Evolutionary conservation across 805 yeast species (phyloP).

Genomic region (Ogataea thermomethanolica): DNA sequence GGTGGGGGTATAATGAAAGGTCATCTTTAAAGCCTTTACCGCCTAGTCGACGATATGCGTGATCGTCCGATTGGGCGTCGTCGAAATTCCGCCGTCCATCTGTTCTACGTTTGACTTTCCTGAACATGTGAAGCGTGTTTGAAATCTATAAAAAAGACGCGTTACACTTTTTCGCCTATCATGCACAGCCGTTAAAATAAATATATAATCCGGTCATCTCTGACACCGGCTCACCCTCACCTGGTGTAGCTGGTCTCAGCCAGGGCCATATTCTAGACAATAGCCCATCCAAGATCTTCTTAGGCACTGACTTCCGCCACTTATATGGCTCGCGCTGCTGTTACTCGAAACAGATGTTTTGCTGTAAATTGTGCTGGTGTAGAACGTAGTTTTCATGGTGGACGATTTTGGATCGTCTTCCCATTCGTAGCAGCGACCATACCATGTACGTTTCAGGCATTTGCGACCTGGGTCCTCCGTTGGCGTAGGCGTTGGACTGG

Average conservation of each 20-base stretch:
- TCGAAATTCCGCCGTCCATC: conserved; percentile 68
- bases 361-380: conserved; percentile 7
- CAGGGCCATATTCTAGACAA: conserved; percentile 20
- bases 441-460: conserved; percentile 61
- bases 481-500: conserved; percentile 21
- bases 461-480: conserved; percentile 35
- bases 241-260: not conserved
- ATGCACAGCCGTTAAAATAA: conserved; percentile 5
- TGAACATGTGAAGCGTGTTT: conserved; percentile 46
- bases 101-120: conserved; percentile 71
- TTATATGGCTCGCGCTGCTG: conserved; percentile 2
- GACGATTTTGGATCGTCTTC: conserved; percentile 25
- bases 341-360: conserved; percentile 1
- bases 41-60: conserved; percentile 22
- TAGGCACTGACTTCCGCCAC: conserved; percentile 12
- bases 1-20: conserved; percentile 40
- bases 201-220: not conserved
- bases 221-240: no score
- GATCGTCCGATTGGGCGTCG: conserved; percentile 30
- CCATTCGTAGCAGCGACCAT: conserved; percentile 47
- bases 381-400: conserved; percentile 9
- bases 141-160: conserved; percentile 1
- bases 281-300: conserved; percentile 23
- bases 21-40: conserved; percentile 29
- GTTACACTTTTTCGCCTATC: not conserved